A percentile compares a stretch with the other conserved stretches of the same genome.
Evolutionary conservation across 495 filamentous ascomycete species (phyloP).

Genomic region (Antarctomyces pellizariae): DNA sequence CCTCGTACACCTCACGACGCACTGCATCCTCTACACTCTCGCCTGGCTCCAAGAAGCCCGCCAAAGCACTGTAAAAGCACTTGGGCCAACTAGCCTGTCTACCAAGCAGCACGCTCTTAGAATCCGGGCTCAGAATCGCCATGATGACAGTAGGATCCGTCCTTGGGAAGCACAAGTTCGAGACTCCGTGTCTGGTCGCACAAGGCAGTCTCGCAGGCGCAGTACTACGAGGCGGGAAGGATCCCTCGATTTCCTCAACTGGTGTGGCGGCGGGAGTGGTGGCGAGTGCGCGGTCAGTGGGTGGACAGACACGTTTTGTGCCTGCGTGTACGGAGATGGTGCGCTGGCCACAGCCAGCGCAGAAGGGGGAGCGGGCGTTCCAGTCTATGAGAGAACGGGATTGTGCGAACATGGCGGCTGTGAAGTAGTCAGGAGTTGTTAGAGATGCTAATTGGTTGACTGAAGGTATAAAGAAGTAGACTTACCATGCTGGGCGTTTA

Average conservation of each 20-base stretch:
- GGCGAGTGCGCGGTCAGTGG: slow-evolving; percentile 35
- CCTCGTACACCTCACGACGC: slow-evolving; percentile 87
- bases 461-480: not conserved
- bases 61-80: slow-evolving; percentile 72
- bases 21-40: slow-evolving; percentile 92
- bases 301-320: slow-evolving; percentile 75
- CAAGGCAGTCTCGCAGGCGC: slow-evolving; percentile 36
- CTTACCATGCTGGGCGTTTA: slow-evolving; percentile 4
- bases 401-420: slow-evolving; percentile 80
- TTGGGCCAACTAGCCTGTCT: slow-evolving; percentile 64
- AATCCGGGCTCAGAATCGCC: slow-evolving; percentile 59
- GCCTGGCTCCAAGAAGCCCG: slow-evolving; percentile 86
- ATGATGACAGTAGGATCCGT: slow-evolving; percentile 94
- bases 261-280: slow-evolving; percentile 15
- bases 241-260: slow-evolving; percentile 7
- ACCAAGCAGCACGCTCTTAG: slow-evolving; percentile 56
- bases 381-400: slow-evolving; percentile 79
- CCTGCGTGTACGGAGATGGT: slow-evolving; percentile 77
- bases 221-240: too few species aligned
- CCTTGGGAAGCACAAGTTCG: slow-evolving; percentile 76
- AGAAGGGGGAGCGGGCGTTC: slow-evolving; percentile 86
- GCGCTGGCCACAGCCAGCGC: slow-evolving; percentile 61
- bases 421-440: not conserved
- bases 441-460: not conserved
- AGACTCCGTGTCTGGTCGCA: slow-evolving; percentile 47